These are phyloP conservation scores for Corinectria fuckeliana DNA, from an alignment of 2,329 filamentous ascomycete species.

Conservation along the genomic window DNA sequence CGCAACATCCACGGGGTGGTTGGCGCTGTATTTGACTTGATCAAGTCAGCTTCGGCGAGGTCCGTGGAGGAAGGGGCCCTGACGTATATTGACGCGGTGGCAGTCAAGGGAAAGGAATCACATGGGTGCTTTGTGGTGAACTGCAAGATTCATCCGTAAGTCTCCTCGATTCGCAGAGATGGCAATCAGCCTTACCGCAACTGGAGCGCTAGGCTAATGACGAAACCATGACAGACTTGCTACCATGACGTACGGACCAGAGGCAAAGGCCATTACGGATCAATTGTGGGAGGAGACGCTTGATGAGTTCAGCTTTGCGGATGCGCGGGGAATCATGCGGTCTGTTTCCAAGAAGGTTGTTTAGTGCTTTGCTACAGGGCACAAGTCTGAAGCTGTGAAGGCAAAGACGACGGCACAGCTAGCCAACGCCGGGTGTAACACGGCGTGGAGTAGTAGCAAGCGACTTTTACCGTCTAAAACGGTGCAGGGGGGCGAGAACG, in stretches of 20 bases:
- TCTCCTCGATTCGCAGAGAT: neutral
- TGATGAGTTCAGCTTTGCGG: neutral
- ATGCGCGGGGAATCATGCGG: neutral
- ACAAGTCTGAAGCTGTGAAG: too few relatives aligned
- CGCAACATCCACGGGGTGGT: conserved; percentile 1
- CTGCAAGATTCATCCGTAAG: conserved; percentile 42
- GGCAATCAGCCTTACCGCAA: neutral
- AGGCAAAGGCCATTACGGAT: neutral
- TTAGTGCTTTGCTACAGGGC: neutral
- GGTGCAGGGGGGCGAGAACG: neutral
- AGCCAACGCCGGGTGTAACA: neutral
- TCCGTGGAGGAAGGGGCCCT: conserved; percentile 48
- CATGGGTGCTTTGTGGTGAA: conserved; percentile 58
- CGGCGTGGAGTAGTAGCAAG: neutral
- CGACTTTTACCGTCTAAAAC: conserved; percentile 3
- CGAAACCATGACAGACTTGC: neutral
- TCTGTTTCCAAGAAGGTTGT: neutral
- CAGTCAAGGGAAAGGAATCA: conserved; percentile 53
- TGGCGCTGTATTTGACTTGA: neutral
- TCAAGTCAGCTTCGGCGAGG: conserved; percentile 34
- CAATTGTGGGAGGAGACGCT: conserved; percentile 5
- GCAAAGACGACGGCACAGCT: neutral
- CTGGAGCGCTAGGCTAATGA: neutral
- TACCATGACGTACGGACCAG: neutral
- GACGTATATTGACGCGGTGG: conserved; percentile 53